Evolutionary conservation across 257 asterid genomes (phyloP).

Genomic region (Solanum tarijense): DNA sequence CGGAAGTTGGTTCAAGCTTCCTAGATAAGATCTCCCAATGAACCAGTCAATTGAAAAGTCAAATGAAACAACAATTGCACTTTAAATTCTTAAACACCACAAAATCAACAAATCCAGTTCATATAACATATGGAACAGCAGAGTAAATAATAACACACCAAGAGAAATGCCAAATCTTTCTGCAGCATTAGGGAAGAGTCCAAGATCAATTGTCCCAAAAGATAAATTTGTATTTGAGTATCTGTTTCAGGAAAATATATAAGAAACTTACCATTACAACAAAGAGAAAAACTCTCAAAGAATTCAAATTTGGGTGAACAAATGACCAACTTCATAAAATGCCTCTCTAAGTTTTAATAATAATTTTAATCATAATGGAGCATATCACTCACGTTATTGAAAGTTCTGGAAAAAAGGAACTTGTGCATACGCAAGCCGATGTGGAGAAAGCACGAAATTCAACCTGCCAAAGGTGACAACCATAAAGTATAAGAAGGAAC

Average conservation of each 20-base stretch:
- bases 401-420: constrained; percentile 86
- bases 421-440: constrained; percentile 54
- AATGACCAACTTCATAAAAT: not conserved
- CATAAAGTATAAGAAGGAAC: not conserved
- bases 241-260: constrained; percentile 30
- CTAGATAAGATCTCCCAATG: constrained; percentile 24
- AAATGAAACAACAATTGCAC: not conserved
- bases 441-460: constrained; percentile 72
- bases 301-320: not conserved
- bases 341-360: not conserved
- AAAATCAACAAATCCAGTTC: not conserved
- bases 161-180: constrained; percentile 77
- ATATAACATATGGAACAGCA: not conserved
- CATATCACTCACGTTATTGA: constrained; percentile 67
- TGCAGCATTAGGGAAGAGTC: constrained; percentile 96
- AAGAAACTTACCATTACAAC: constrained; percentile 6
- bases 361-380: not conserved
- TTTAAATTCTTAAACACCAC: not conserved
- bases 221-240: constrained; percentile 72
- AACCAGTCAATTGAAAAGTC: constrained; percentile 11
- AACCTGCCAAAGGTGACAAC: constrained; percentile 44
- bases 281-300: not conserved
- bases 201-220: constrained; percentile 83
- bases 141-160: constrained; percentile 30
- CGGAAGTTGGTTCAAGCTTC: constrained; percentile 74